phyloP scores from a whole-genome alignment of 73 alveolate genomes.

The Symbiodinium natans region DNA sequence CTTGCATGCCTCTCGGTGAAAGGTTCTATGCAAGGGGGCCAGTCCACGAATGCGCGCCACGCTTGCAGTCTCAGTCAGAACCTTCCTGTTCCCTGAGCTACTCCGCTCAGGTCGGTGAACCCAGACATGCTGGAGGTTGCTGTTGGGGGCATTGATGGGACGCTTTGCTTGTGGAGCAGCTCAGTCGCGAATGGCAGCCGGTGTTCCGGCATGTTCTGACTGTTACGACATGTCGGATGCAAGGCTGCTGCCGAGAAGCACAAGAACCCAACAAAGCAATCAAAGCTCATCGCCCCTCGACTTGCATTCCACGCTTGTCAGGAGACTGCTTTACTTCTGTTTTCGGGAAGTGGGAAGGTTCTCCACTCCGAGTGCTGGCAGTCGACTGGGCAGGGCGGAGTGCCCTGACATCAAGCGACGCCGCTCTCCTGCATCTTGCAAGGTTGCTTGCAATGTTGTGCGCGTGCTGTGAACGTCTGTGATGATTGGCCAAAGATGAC shows the following conservation, averaged over 20 bases:
- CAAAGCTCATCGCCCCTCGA: background rate
- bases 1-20: constrained; percentile 42
- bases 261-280: constrained; percentile 7
- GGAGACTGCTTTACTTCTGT: background rate
- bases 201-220: background rate
- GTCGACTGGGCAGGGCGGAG: constrained; percentile 74
- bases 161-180: constrained; percentile 17
- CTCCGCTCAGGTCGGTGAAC: constrained; percentile 50
- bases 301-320: background rate
- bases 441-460: background rate
- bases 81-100: no score
- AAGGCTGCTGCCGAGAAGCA: constrained; percentile 19
- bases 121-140: constrained; percentile 61
- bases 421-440: background rate
- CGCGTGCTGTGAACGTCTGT: background rate
- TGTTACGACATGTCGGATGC: background rate
- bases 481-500: background rate
- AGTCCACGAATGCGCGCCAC: no score
- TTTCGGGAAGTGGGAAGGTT: background rate
- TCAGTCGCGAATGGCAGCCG: no score
- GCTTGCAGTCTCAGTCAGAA: no score
- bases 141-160: background rate
- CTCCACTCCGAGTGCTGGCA: background rate
- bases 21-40: background rate
- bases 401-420: constrained; percentile 48